Base-by-base conservation (phyloP, 148 eudicot genomes). In the Cornus suecica region DNA sequence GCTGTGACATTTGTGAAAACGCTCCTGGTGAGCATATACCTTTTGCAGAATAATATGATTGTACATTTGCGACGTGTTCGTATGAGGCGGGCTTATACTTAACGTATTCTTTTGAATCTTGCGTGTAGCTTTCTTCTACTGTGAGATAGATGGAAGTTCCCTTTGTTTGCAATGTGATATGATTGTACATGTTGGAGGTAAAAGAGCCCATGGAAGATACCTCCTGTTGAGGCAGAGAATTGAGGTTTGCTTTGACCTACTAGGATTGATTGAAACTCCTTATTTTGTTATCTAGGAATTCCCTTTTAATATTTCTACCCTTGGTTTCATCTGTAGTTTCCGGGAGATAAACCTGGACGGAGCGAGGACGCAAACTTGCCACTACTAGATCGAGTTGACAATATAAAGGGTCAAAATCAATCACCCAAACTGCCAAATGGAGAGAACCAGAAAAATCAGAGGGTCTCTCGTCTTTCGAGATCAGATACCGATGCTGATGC, bases 141-240 rank as follows among this genome's bases (percentile, higher is more conserved):
- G 97, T 80, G 97, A 90, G 81, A 74, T 91, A 75, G 97, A 91
- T 74, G 97, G 97, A 76, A 91, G 87, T 80, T 89, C 93, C 22
- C 97, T 91, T 65, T 92, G 94, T 70, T 83, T 92, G 83, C 97
- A 92, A 81, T 92, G 97, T 75, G 97, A 92, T 81, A 92, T 88
- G 97, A 80, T 80, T 71, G 92, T 86, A 48, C 97, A 92, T 82
- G 97, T 92, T 74, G 97, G 92, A 4, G 94, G 94, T 62, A 92
- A 92, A 88, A 85, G 92, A 80, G 88, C 84, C 62, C 97, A 92
- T 82, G 80, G 88, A 79, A 86, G 97, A 78, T 88, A 88, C 83
- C 93, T 92, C 68, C 78, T 92, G 41, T 63, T 90, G 70, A 85
- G 94, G 84, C 97, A 92, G 81, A 83, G 91, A 83, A 87, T 88